These are phyloP conservation scores for Purpureocillium lavendulum DNA, from an alignment of 2,329 filamentous ascomycete species.

Conservation along the genomic window DNA sequence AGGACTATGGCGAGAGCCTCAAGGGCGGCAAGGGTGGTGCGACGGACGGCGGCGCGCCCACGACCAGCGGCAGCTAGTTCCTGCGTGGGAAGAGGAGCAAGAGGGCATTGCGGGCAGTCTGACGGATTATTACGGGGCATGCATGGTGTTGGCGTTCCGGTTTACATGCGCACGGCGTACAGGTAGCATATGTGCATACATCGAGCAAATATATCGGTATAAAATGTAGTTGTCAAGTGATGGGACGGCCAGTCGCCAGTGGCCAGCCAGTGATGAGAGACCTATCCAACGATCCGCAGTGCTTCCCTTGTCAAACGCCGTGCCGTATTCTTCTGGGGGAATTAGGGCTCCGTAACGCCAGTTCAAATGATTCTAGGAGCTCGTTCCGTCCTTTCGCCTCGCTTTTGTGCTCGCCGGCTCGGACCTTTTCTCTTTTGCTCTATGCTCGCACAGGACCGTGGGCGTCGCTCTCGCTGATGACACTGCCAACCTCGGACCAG, in stretches of 20 bases:
- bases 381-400: neutral
- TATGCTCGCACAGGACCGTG: conserved; percentile 22
- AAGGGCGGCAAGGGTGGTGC: neutral
- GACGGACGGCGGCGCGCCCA: no score
- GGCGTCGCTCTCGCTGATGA: conserved; percentile 47
- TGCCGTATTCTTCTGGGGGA: neutral
- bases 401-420: neutral
- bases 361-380: neutral
- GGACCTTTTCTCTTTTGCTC: neutral
- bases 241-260: conserved; percentile 1
- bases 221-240: neutral
- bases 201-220: no score
- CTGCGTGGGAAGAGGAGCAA: no score
- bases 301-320: conserved; percentile 6
- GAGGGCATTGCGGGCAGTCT: no score
- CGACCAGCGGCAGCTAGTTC: neutral
- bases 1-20: conserved; percentile 50
- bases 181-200: neutral
- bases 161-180: no score
- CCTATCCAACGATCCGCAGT: no score
- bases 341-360: neutral
- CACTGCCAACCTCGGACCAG: conserved; percentile 59
- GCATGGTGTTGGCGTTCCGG: no score
- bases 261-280: neutral
- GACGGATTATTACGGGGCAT: no score